Percentiles rank a stretch among this genome's conserved stretches.
Evolutionary conservation across 768 basidiomycete species (phyloP).

Genomic region (Cubamyces sp.): DNA sequence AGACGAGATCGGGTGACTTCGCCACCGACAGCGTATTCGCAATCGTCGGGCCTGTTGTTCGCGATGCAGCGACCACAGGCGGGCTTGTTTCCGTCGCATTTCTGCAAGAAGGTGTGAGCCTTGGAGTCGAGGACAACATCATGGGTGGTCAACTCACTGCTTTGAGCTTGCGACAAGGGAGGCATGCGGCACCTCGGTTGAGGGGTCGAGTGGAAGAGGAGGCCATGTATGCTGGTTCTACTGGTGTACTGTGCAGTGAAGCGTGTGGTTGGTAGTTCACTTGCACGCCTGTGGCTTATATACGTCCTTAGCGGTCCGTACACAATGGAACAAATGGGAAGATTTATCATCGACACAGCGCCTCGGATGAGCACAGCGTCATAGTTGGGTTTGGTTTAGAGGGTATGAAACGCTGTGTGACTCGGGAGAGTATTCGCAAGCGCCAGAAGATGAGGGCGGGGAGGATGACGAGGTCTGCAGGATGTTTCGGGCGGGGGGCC

Average conservation of each 20-base stretch:
- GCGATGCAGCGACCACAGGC: slow-evolving; percentile 65
- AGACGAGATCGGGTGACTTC: slow-evolving; percentile 62
- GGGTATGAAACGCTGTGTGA: slow-evolving; percentile 6
- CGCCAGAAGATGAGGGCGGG: not conserved
- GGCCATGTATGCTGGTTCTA: not conserved
- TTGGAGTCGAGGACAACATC: not conserved
- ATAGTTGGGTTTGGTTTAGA: not conserved
- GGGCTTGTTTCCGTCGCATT: slow-evolving; percentile 72
- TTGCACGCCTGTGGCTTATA: not conserved
- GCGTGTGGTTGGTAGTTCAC: too few relatives aligned
- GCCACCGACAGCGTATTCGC: slow-evolving; percentile 70
- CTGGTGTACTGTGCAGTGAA: not conserved
- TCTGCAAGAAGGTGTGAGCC: slow-evolving; percentile 43
- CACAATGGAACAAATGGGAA: not conserved
- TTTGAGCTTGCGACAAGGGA: slow-evolving; percentile 31
- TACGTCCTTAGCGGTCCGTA: not conserved
- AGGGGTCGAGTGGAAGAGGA: slow-evolving; percentile 9
- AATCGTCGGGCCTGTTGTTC: slow-evolving; percentile 56
- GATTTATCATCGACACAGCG: slow-evolving; percentile 14
- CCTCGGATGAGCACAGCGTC: not conserved
- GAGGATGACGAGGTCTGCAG: not conserved
- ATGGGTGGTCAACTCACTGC: slow-evolving; percentile 18
- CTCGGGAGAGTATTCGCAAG: not conserved
- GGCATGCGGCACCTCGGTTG: slow-evolving; percentile 29
- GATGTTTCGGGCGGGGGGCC: not conserved